A percentile compares a stretch with the other conserved stretches of the same genome.
phyloP scores from a whole-genome alignment of 306 rosid genomes.

The cucumber (Cucumis sativus) region DNA sequence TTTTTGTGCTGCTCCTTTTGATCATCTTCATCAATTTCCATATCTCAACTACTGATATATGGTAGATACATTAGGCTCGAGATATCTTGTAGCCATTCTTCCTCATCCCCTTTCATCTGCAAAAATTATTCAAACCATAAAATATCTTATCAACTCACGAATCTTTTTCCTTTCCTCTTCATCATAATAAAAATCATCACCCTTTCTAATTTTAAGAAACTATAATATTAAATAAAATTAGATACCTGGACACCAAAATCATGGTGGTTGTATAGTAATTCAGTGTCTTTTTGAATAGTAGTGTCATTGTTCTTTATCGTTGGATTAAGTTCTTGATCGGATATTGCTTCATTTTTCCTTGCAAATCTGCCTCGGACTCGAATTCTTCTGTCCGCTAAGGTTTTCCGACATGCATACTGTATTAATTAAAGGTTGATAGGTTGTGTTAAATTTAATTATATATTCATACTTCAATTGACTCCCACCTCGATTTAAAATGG shows the following conservation, averaged over 20 bases:
- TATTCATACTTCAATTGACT: no score
- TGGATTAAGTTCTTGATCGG: conserved; percentile 25
- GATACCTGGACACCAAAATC: background rate
- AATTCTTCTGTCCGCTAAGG: conserved; percentile 84
- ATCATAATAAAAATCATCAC: no score
- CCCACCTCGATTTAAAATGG: no score
- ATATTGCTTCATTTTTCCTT: conserved; percentile 44
- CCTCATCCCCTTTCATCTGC: conserved; percentile 45
- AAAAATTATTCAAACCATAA: background rate
- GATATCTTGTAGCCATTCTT: conserved; percentile 81
- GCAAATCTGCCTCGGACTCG: conserved; percentile 98
- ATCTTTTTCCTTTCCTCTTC: no score
- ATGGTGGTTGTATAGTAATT: background rate
- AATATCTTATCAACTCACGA: no score
- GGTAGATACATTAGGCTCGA: conserved; percentile 44
- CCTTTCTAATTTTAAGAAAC: no score
- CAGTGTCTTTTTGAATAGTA: background rate
- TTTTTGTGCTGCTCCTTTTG: background rate
- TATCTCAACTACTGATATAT: conserved; percentile 19
- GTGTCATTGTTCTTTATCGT: background rate
- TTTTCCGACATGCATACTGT: conserved; percentile 97
- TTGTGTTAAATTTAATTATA: no score
- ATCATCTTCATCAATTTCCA: background rate
- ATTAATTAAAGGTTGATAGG: no score
- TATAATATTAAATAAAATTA: no score